Evolutionary conservation across 1,139 yeast genomes (phyloP).

Genomic region (Casaregolazyma suthepensis): DNA sequence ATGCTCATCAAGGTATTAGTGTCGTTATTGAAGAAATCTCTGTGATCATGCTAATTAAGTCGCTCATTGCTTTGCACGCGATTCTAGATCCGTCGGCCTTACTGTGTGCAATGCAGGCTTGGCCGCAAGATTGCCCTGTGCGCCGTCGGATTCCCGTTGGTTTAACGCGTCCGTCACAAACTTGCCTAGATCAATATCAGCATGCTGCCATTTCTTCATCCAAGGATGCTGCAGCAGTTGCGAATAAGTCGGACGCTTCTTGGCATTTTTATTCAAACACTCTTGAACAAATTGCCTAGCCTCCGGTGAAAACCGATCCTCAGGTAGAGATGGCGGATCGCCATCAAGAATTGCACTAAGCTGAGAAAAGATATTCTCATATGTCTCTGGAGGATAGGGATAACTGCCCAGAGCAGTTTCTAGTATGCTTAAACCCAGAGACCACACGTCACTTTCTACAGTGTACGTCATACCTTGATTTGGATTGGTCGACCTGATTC

Average conservation of each 20-base stretch:
- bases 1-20: background rate
- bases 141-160: constrained; percentile 3
- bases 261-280: constrained; percentile 79
- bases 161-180: constrained; percentile 31
- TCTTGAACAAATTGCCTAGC: constrained; percentile 77
- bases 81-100: constrained; percentile 8
- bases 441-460: constrained; percentile 96
- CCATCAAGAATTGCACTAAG: constrained; percentile 95
- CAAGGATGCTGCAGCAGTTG: constrained; percentile 75
- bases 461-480: constrained; percentile 71
- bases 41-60: background rate
- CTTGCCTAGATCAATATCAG: constrained; percentile 40
- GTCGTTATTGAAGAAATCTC: background rate
- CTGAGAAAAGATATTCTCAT: constrained; percentile 83
- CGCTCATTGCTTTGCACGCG: background rate
- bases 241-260: constrained; percentile 74
- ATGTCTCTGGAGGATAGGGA: constrained; percentile 95
- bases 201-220: constrained; percentile 50
- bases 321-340: constrained; percentile 75
- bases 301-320: constrained; percentile 53
- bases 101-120: constrained; percentile 15
- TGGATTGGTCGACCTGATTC: constrained; percentile 57
- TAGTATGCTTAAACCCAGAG: constrained; percentile 78
- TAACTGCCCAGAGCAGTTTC: constrained; percentile 89
- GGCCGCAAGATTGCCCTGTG: background rate